phyloP scores from a whole-genome alignment of 1,284 basidiomycete species.

The Hortiboletus rubellus region DNA sequence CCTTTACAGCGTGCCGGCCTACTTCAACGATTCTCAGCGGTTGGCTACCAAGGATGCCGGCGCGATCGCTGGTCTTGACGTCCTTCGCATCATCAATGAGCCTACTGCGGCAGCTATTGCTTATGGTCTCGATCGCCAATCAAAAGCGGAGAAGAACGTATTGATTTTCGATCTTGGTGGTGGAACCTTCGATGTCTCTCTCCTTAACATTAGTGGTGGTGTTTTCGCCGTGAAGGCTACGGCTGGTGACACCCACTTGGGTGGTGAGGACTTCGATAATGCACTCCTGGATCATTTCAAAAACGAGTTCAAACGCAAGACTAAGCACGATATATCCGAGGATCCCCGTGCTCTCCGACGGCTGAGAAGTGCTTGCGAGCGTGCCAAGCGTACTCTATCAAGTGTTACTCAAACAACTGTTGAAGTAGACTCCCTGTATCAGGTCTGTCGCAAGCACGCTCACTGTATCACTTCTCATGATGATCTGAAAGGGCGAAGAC shows the following conservation, averaged over 20 bases:
- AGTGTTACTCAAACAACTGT: slow-evolving; percentile 98
- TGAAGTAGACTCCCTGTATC: slow-evolving; percentile 98
- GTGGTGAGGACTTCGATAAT: slow-evolving; percentile 99
- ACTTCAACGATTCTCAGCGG: slow-evolving; percentile 98
- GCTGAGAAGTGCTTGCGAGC: slow-evolving; percentile 96
- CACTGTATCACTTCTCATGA: slow-evolving; percentile 8
- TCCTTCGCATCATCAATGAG: slow-evolving; percentile 98
- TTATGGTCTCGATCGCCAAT: slow-evolving; percentile 89
- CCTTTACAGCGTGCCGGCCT: slow-evolving; percentile 75
- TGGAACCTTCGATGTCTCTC: slow-evolving; percentile 98
- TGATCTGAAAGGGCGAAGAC: slow-evolving; percentile 68
- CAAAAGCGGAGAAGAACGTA: slow-evolving; percentile 94
- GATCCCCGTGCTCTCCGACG: slow-evolving; percentile 95
- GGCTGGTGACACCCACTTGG: slow-evolving; percentile 97
- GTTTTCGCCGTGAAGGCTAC: slow-evolving; percentile 98
- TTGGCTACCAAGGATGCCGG: slow-evolving; percentile 96
- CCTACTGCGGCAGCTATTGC: slow-evolving; percentile 95
- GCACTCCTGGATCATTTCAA: slow-evolving; percentile 96
- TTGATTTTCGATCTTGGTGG: slow-evolving; percentile 99
- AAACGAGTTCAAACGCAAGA: slow-evolving; percentile 98
- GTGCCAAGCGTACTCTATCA: slow-evolving; percentile 98
- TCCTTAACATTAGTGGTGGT: slow-evolving; percentile 95
- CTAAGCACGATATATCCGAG: slow-evolving; percentile 94
- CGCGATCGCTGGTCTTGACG: slow-evolving; percentile 89
- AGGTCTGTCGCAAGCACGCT: slow-evolving; percentile 50